Evolutionary conservation across 2,329 filamentous ascomycete genomes (phyloP).

Genomic region (Aspergillus clavatus): DNA sequence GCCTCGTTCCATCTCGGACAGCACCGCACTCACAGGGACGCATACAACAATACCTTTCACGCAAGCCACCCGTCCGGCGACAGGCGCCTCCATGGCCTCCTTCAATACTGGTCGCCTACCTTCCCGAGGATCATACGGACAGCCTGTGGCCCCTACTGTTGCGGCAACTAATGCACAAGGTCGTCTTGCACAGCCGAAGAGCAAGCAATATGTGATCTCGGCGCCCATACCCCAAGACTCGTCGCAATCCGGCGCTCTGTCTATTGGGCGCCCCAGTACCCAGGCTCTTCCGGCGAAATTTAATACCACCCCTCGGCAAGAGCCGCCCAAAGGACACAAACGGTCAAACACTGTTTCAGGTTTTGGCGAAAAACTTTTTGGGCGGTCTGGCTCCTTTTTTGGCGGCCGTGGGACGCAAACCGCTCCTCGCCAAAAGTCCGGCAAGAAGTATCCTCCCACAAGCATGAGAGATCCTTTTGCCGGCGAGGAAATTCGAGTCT

Average conservation of each 20-base stretch:
- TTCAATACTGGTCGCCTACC: constrained; percentile 58
- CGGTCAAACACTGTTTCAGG: constrained; percentile 72
- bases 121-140: constrained; percentile 76
- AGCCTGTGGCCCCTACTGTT: constrained; percentile 80
- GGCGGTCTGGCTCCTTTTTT: constrained; percentile 76
- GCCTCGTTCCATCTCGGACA: constrained; percentile 54
- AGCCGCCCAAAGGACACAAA: constrained; percentile 53
- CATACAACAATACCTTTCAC: constrained; percentile 29
- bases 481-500: constrained; percentile 56
- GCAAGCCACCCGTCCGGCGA: constrained; percentile 62
- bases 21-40: constrained; percentile 49
- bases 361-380: constrained; percentile 78
- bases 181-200: constrained; percentile 76
- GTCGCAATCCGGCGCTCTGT: constrained; percentile 46
- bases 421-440: constrained; percentile 42
- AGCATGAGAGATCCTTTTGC: constrained; percentile 76
- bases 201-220: constrained; percentile 68
- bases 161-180: constrained; percentile 86
- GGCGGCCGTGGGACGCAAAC: constrained; percentile 48
- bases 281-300: constrained; percentile 56
- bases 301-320: constrained; percentile 50
- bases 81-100: constrained; percentile 74
- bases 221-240: constrained; percentile 57
- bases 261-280: constrained; percentile 57
- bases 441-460: constrained; percentile 78